Percentiles rank a stretch among this genome's conserved stretches.
phyloP scores from a whole-genome alignment of 768 basidiomycete genomes.

The Termitomyces sp. region DNA sequence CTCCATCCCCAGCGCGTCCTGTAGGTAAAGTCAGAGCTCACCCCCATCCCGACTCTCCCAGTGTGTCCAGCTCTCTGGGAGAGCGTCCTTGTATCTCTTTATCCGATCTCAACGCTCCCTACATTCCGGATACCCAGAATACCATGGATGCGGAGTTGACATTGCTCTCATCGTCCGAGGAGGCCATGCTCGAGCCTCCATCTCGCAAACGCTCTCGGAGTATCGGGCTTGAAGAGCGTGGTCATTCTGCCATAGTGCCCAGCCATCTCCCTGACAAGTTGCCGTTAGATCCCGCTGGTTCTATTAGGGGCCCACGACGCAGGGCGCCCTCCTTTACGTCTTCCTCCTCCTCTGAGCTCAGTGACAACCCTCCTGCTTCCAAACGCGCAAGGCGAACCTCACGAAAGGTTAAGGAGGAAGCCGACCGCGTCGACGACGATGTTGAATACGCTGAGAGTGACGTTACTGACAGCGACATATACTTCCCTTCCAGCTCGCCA shows the following conservation, averaged over 20 bases:
- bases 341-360: constrained; percentile 12
- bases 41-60: constrained; percentile 4
- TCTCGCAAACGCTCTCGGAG: constrained; percentile 13
- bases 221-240: background rate
- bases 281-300: background rate
- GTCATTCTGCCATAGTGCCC: background rate
- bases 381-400: constrained; percentile 13
- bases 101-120: constrained; percentile 19
- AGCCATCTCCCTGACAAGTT: background rate
- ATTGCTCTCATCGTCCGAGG: constrained; percentile 2
- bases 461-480: constrained; percentile 17
- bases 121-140: constrained; percentile 10
- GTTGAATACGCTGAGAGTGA: constrained; percentile 15
- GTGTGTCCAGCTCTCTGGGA: constrained; percentile 4
- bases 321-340: constrained; percentile 15
- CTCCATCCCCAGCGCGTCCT: background rate
- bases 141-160: background rate
- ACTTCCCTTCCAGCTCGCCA: constrained; percentile 20
- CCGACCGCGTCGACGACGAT: background rate
- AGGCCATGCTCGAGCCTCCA: background rate
- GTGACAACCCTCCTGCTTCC: background rate
- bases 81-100: constrained; percentile 15
- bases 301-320: constrained; percentile 5
- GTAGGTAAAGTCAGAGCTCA: constrained; percentile 3
- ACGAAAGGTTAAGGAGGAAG: constrained; percentile 1